These are phyloP conservation scores for Capsicum pubescens DNA, from an alignment of 257 asterid species.

Conservation along the genomic window DNA sequence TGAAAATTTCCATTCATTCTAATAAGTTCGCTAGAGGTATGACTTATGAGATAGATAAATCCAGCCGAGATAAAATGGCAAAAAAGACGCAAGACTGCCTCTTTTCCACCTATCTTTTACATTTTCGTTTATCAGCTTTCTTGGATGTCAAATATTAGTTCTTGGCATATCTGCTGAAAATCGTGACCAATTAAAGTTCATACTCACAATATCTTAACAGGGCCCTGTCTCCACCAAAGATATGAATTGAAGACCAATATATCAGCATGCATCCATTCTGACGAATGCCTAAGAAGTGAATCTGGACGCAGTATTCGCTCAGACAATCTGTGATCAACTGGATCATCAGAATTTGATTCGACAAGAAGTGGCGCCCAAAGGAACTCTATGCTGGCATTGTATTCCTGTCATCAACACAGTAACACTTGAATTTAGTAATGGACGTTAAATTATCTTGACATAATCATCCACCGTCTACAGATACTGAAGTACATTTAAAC, in stretches of 20 bases:
- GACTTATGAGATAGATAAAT: neutral
- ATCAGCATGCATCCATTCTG: conserved; percentile 85
- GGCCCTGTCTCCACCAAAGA: conserved; percentile 96
- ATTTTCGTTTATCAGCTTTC: neutral
- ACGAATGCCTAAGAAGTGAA: conserved; percentile 69
- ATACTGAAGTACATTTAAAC: neutral
- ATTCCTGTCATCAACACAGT: conserved; percentile 52
- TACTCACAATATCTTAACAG: conserved; percentile 80
- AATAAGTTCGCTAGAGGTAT: too few species aligned
- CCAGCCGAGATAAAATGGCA: neutral
- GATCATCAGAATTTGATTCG: conserved; percentile 88
- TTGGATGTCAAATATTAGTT: neutral
- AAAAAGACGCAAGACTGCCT: neutral
- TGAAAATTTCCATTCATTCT: neutral
- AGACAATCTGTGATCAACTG: conserved; percentile 77
- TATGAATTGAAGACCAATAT: conserved; percentile 86
- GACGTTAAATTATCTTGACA: neutral
- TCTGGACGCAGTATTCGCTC: conserved; percentile 89
- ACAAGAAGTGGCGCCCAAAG: conserved; percentile 98
- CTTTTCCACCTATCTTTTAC: neutral
- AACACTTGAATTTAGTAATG: conserved; percentile 24
- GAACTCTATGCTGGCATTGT: conserved; percentile 86
- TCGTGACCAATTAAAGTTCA: neutral
- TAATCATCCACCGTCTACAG: neutral
- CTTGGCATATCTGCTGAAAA: neutral